Base-by-base conservation (phyloP, 768 basidiomycete species). In the Phlegmacium glaucopus region DNA sequence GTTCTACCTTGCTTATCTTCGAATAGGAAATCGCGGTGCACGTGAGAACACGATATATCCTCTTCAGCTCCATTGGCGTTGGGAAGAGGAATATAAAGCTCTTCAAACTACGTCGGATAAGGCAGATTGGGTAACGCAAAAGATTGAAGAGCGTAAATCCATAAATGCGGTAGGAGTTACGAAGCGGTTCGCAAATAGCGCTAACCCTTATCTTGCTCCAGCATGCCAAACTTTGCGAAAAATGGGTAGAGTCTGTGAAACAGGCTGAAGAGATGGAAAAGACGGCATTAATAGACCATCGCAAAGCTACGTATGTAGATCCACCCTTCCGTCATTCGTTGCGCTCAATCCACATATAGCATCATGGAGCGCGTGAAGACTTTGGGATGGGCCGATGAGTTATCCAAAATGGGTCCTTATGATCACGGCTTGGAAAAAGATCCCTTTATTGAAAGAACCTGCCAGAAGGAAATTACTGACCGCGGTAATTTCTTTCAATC, bases 321-420 rank as follows among this genome's bases (percentile, higher is more conserved):
- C 4, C n/a, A 3, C 16, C 22, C 2, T 22, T 39, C 10, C n/a
- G 15, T 22, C 11, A 29, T 7, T n/a, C 6, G 10, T 26, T 30
- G n/a, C 35, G 5, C 39, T 3, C 16, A 16, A 9, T 29, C 9
- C 39, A 36, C 9, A 25, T 35, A 2, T 18, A 54, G 53, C 26
- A 34, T 54, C 7, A 25, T 51, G 9, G 45, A 50, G 10, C 39
- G 38, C 17, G 28, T 45, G 12, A 36, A 39, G 34, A 39, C 37
- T 10, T 17, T 49, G 32, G 50, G 50, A 28, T 54, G 53, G 53
- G 50, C 30, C 7, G 47, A 44, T 4, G 50, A 51, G 18, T 17
- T 51, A n/a, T n/a, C 27, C 22, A 29, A 51, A 42, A 29, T 42
- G 34, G 7, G 7, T 4, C 9, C 11, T 7, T 5, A 22, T n/a